These are phyloP conservation scores for Aspergillus pseudoviridinutans DNA, from an alignment of 2,329 filamentous ascomycete genomes.

Conservation along the genomic window DNA sequence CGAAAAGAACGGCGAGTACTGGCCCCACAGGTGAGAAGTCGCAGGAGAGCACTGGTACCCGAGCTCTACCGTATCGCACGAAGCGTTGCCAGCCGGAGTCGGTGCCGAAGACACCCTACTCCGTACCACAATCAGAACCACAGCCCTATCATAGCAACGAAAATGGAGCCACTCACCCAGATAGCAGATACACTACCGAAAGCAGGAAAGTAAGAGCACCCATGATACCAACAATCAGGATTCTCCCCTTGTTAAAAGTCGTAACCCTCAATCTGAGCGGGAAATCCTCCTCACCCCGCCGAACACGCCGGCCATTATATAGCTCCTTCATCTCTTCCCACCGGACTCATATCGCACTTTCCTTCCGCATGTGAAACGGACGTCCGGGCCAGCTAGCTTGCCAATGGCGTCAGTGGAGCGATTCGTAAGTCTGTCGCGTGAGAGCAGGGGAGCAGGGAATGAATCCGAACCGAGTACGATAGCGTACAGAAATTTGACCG, in stretches of 20 bases:
- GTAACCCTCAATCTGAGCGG: background rate
- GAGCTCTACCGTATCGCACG: constrained; percentile 51
- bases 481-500: no score
- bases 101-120: constrained; percentile 8
- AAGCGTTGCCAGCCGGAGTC: background rate
- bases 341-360: background rate
- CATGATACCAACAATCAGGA: constrained; percentile 8
- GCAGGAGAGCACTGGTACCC: constrained; percentile 62
- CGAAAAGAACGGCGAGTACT: constrained; percentile 81
- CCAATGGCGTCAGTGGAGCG: background rate
- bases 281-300: constrained; percentile 3
- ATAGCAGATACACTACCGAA: constrained; percentile 8
- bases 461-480: no score
- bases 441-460: no score
- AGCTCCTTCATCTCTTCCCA: background rate
- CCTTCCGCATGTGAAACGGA: background rate
- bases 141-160: background rate
- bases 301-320: background rate
- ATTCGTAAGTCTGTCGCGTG: background rate
- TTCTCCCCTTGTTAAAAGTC: background rate
- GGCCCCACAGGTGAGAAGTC: constrained; percentile 72
- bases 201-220: constrained; percentile 8
- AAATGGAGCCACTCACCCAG: constrained; percentile 6
- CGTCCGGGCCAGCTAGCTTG: background rate
- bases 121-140: background rate